phyloP scores from a whole-genome alignment of 140 eudicot genomes.

The Ambrosia hybrid region DNA sequence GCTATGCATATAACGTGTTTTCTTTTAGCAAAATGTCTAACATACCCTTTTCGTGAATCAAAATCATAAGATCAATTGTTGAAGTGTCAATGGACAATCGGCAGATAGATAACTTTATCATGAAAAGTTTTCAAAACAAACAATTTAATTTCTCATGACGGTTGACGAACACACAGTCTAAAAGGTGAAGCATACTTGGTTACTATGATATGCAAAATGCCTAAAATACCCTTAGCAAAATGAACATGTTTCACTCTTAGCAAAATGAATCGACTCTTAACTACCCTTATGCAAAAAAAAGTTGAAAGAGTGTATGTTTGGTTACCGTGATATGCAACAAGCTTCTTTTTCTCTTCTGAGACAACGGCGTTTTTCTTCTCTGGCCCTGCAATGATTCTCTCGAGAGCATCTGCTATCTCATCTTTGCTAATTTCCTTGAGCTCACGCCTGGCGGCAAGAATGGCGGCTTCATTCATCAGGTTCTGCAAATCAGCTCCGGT shows the following conservation, averaged over 20 bases:
- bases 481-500: conserved; percentile 95
- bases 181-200: neutral
- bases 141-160: neutral
- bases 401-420: conserved; percentile 92
- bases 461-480: conserved; percentile 97
- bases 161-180: neutral
- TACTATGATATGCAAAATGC: conserved; percentile 5
- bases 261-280: conserved; percentile 1
- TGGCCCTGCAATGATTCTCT: conserved; percentile 95
- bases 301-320: neutral
- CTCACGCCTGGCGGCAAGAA: conserved; percentile 94
- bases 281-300: neutral
- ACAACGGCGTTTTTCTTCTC: conserved; percentile 98
- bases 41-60: conserved; percentile 2
- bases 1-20: neutral
- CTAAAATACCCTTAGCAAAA: neutral
- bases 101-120: neutral
- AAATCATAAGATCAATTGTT: neutral
- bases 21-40: conserved; percentile 8
- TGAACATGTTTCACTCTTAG: neutral
- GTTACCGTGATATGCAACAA: conserved; percentile 92
- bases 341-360: conserved; percentile 88
- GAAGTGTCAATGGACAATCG: neutral
- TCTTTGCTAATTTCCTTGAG: conserved; percentile 97
- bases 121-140: neutral